Base-by-base conservation (phyloP, 805 yeast species). In the Wickerhamomyces rabaulensis region DNA sequence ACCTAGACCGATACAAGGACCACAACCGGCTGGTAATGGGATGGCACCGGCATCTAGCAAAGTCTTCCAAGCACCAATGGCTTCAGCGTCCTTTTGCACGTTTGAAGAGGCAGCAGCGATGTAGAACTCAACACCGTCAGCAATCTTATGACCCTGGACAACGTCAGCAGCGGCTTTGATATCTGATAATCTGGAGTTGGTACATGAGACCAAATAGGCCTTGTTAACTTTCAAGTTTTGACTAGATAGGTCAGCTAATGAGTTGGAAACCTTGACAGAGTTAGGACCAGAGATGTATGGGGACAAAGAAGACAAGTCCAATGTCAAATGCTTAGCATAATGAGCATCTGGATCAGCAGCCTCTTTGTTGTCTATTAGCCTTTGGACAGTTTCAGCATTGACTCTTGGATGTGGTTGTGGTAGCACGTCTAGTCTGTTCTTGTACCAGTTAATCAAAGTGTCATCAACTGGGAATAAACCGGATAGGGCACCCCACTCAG, bases 1-100 rank as follows among this genome's bases (percentile, higher is more conserved):
- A 46, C 99, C 99, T 46, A 94, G 74, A 33, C 99, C 99, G 62
- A 94, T 94, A 73, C 99, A 94, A 21, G 99, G 99, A 40, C 99
- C 99, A 72, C 99, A 94, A 20, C 99, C 99, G 15, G 99, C 96
- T 19, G 98, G 98, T 57, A 94, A 78, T 31, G 97, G 88, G 57
- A 72, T 87, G 49, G 97, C 95, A 44, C 99, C 99, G 9, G 98
- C 96, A 46, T 84, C 92, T 41, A 94, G 60, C 48, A 94, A 75
- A 19, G 80, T 80, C 58, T 90, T 76, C 99, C 99, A 95, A 15
- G 95, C 95, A 46, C 99, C 99, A 39, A 69, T 71, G 31, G 80
- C 78, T 69, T 87, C 96, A 40, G 99, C 99, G 56, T 91, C 97
- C 56, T 78, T 77, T 71, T 92, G 97, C 35, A 94, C 97, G 58